Evolutionary conservation across 2,329 filamentous ascomycete genomes (phyloP), one percentile per base, ranked within the genome.

Genomic region (Microthyrium microscopicum): DNA sequence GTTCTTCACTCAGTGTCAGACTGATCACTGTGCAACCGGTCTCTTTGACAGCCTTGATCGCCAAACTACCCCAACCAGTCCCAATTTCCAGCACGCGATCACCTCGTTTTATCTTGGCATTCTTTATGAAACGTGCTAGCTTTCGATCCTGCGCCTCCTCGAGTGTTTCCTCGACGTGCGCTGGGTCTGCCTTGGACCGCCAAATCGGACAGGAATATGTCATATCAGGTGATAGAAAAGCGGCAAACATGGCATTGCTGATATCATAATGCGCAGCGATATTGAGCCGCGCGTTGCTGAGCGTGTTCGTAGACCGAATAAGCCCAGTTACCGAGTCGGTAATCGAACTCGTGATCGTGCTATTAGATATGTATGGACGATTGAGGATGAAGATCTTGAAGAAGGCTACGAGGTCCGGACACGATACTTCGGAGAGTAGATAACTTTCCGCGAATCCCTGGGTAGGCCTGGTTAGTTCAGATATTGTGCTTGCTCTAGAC

Each of bases 11-110:
- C 5, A 82, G 55, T 0, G 77, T 82, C 37, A 82, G 50, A 36
- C 64, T 73, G 2, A 77, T 83, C 2, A 82, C 70, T 15, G 62
- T 61, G 47, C 78, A 83, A 5, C 73, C 73, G 0, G 74, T 80
- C 41, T 55, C 61, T 39, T 62, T 59, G 1, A 77, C 76, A 1
- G 76, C 77, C 40, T 71, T 65, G 26, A 83, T 79, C 3, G 77
- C 76, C 43, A 83, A 74, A 22, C 70, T 74, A 2, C 77, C 77
- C 77, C 77, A 83, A 9, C 77, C 77, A 2, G 74, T 80, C 3
- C 77, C 77, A 34, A 83, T 81, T 43, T 83, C 77, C 12, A 83
- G 54, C 2, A 83, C 69, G 45, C 80, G 76, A 40, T 83, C 76
- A 2, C 62, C 63, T 0, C 61, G 37, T 40, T 76, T 72, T 41